Evolutionary conservation across 345 rosid genomes (phyloP).

Genomic region (Rhodamnia argentea): DNA sequence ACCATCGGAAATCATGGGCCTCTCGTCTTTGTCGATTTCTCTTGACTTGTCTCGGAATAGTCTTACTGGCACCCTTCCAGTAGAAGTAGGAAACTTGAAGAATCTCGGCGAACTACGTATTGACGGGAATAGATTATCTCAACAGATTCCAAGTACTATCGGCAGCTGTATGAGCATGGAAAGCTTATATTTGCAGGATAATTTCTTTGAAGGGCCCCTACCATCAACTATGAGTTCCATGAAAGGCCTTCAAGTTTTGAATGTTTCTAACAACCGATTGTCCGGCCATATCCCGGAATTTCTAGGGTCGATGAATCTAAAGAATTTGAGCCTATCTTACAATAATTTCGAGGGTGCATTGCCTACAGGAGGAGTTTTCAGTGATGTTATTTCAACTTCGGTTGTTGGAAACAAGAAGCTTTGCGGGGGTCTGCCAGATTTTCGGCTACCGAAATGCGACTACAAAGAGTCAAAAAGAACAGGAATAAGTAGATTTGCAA

Average conservation of each 20-base stretch:
- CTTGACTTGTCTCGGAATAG: neutral
- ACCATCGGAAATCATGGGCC: neutral
- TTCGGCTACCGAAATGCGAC: neutral
- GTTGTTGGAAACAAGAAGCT: neutral
- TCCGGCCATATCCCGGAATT: neutral
- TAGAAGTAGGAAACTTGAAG: neutral
- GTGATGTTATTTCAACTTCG: neutral
- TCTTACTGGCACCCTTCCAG: neutral
- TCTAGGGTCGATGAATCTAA: neutral
- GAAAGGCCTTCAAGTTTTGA: neutral
- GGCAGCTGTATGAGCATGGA: too few relatives aligned
- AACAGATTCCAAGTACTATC: too few relatives aligned
- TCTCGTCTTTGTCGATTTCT: neutral
- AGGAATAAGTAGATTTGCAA: too few relatives aligned
- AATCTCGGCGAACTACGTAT: neutral
- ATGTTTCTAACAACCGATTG: neutral
- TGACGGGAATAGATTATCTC: too few relatives aligned
- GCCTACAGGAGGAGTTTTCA: neutral
- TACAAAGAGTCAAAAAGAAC: too few relatives aligned
- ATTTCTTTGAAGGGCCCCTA: too few relatives aligned
- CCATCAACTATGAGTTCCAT: too few relatives aligned
- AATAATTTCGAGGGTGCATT: neutral
- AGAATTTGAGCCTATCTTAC: neutral
- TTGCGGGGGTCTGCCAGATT: neutral
- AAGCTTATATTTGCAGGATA: too few relatives aligned